Conservation (phyloP, 140 eudicot genomes). For the Anethum foeniculum region DNA sequence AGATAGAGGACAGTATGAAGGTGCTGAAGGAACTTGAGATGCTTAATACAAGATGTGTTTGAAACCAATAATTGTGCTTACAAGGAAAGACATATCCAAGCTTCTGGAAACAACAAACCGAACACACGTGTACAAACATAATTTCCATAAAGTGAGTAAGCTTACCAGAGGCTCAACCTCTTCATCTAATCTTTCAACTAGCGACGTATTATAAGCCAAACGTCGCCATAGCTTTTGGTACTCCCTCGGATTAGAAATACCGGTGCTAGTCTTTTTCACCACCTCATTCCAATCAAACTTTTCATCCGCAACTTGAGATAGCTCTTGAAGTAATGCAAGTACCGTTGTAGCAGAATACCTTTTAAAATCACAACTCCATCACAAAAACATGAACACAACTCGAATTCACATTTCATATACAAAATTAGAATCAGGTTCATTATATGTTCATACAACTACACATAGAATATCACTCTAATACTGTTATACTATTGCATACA, state of each 20-base stretch:
- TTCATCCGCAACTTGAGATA: constrained; percentile 37
- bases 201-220: constrained; percentile 56
- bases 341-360: constrained; percentile 69
- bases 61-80: neutral
- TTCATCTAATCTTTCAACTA: constrained; percentile 36
- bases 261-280: constrained; percentile 58
- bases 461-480: neutral
- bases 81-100: neutral
- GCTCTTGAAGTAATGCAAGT: constrained; percentile 65
- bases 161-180: constrained; percentile 60
- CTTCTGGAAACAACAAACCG: neutral
- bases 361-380: constrained; percentile 5
- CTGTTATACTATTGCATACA: neutral
- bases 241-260: constrained; percentile 71
- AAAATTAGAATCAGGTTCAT: neutral
- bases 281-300: constrained; percentile 69
- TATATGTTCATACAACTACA: neutral
- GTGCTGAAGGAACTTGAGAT: constrained; percentile 35
- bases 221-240: constrained; percentile 93
- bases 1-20: constrained; percentile 22
- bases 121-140: neutral
- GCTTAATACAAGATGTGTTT: neutral
- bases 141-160: too few species aligned
- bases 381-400: neutral
- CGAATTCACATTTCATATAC: neutral